A percentile compares a stretch with the other conserved stretches of the same genome.
phyloP scores from a whole-genome alignment of 2,329 filamentous ascomycete genomes.

The Chaetomiaceae sp. region DNA sequence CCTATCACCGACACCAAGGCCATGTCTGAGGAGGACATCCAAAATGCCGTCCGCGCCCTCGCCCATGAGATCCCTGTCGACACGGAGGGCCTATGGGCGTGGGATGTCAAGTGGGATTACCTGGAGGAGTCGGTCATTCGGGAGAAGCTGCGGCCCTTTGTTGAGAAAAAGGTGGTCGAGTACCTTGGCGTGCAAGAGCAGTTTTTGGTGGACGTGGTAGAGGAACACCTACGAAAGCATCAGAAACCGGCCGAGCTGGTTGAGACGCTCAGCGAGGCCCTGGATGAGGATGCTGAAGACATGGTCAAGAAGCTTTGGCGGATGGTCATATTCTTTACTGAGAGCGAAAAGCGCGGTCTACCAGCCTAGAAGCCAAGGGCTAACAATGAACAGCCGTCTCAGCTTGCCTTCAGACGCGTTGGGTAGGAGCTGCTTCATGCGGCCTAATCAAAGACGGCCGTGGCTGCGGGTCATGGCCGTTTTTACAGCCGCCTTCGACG shows the following conservation, averaged over 20 bases:
- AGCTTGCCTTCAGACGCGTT: too few species aligned
- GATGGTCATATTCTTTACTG: conserved; percentile 97
- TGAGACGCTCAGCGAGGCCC: conserved; percentile 78
- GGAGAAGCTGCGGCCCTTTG: conserved; percentile 87
- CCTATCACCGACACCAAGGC: conserved; percentile 59
- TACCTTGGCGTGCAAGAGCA: conserved; percentile 95
- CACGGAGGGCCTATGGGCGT: conserved; percentile 83
- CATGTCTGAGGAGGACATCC: conserved; percentile 82
- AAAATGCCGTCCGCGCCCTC: conserved; percentile 73
- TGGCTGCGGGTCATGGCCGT: too few species aligned
- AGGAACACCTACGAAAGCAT: conserved; percentile 76
- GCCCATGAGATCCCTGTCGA: conserved; percentile 87
- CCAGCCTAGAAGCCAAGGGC: conserved; percentile 48
- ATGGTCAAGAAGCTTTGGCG: conserved; percentile 96
- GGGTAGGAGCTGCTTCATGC: too few species aligned
- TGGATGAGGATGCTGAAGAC: conserved; percentile 92
- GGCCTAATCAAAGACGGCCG: too few species aligned
- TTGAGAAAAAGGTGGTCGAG: conserved; percentile 97
- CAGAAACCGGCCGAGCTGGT: conserved; percentile 74
- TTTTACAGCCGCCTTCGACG: too few species aligned
- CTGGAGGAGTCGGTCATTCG: conserved; percentile 76
- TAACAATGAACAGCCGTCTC: too few species aligned
- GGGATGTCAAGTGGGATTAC: conserved; percentile 88
- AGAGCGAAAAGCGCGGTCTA: conserved; percentile 85
- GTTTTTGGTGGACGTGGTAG: conserved; percentile 86